Percentiles rank a stretch among this genome's conserved stretches.
Conservation (phyloP, 148 eudicot species). For the Dysphania ambrosioides region DNA sequence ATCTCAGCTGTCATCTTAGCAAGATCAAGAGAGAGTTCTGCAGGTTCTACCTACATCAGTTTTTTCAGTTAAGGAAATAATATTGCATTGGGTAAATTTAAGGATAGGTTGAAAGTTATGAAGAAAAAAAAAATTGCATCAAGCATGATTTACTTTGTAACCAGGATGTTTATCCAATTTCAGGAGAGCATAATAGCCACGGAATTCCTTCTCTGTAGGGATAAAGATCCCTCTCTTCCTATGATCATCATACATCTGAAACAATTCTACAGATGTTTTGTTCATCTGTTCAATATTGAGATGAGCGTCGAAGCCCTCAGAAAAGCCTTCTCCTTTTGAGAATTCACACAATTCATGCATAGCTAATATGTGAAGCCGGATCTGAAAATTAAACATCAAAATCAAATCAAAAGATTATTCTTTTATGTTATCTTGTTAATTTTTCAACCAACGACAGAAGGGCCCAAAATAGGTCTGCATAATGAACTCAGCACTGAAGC, state of each 20-base stretch:
- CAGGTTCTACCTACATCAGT: constrained; percentile 86
- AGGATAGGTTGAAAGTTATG: neutral
- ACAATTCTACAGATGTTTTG: constrained; percentile 92
- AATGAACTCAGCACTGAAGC: constrained; percentile 3
- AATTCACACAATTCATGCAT: constrained; percentile 98
- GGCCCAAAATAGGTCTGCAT: neutral
- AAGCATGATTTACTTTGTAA: constrained; percentile 67
- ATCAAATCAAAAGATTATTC: constrained; percentile 6
- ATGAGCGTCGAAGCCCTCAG: constrained; percentile 97
- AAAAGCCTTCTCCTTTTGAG: constrained; percentile 92
- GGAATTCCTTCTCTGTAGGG: constrained; percentile 84
- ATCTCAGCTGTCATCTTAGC: constrained; percentile 91
- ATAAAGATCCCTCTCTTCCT: constrained; percentile 75
- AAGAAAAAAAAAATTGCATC: constrained; percentile 5
- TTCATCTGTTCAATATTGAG: constrained; percentile 99
- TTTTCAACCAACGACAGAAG: neutral
- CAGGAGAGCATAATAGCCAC: constrained; percentile 97
- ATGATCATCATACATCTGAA: constrained; percentile 95
- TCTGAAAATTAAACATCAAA: constrained; percentile 48
- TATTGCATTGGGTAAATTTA: neutral
- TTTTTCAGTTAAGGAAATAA: constrained; percentile 26
- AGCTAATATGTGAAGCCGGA: constrained; percentile 88
- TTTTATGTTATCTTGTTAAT: neutral
- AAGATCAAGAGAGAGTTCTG: constrained; percentile 97
- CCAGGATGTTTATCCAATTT: constrained; percentile 99